Percentiles rank a stretch among this genome's conserved stretches.
Conservation (phyloP, 768 basidiomycete genomes). For the Suillus fuscotomentosus region DNA sequence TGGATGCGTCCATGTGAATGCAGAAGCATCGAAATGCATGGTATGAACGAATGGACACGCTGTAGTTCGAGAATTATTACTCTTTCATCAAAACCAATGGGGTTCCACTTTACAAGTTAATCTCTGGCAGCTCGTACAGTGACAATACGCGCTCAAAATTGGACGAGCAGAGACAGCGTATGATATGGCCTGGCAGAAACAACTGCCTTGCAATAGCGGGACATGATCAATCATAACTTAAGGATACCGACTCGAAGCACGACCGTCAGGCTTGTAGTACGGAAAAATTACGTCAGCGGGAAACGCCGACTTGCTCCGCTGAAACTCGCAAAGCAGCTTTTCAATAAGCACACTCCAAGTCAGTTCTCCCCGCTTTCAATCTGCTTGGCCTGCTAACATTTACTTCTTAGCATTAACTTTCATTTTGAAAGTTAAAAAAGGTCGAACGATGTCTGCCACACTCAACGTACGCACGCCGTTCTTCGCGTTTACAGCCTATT, state of each 20-base stretch:
- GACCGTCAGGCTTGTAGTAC: too few species aligned
- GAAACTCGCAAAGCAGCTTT: slow-evolving; percentile 12
- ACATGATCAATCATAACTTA: neutral
- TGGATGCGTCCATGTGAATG: slow-evolving; percentile 55
- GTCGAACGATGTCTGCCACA: slow-evolving; percentile 62
- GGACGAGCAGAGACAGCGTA: slow-evolving; percentile 50
- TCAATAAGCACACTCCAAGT: slow-evolving; percentile 13
- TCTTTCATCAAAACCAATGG: slow-evolving; percentile 4
- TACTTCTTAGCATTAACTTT: neutral
- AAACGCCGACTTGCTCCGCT: slow-evolving; percentile 28
- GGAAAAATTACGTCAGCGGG: slow-evolving; percentile 28
- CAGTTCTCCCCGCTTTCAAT: neutral
- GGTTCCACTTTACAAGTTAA: slow-evolving; percentile 42
- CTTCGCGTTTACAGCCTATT: slow-evolving; percentile 3
- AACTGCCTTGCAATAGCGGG: slow-evolving; percentile 44
- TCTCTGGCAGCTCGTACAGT: slow-evolving; percentile 69
- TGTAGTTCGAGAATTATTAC: slow-evolving; percentile 20
- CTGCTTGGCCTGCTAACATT: neutral
- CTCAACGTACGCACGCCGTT: slow-evolving; percentile 67
- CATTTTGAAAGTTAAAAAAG: slow-evolving; percentile 13
- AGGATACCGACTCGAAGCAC: neutral
- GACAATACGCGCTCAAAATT: slow-evolving; percentile 60
- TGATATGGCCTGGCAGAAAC: slow-evolving; percentile 55
- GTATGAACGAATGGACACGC: slow-evolving; percentile 64
- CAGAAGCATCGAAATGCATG: slow-evolving; percentile 48